A percentile compares a stretch with the other conserved stretches of the same genome.
Conservation (phyloP, 495 filamentous ascomycete species). For the Tricharina praecox region DNA sequence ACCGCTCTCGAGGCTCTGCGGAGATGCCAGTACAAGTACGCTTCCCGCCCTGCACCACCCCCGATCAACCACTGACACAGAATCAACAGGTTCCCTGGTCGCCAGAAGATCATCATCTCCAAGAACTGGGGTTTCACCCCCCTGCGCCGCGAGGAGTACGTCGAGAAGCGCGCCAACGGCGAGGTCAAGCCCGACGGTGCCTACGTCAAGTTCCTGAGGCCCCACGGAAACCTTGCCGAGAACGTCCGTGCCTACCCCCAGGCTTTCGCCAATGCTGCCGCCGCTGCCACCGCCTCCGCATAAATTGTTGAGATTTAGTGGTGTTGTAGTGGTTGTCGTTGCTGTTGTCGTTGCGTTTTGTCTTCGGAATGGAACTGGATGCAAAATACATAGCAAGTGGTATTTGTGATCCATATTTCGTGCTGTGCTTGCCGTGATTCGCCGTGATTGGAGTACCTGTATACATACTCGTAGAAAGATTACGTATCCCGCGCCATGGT, state of each 20-base stretch:
- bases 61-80: not conserved
- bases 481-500: too few species aligned
- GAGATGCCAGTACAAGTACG: slow-evolving; percentile 87
- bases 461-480: too few species aligned
- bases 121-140: slow-evolving; percentile 99
- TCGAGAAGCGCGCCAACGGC: slow-evolving; percentile 76
- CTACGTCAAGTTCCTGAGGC: slow-evolving; percentile 94
- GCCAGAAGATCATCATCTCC: slow-evolving; percentile 99
- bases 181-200: slow-evolving; percentile 88
- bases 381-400: too few species aligned
- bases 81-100: slow-evolving; percentile 60
- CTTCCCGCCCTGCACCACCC: not conserved
- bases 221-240: slow-evolving; percentile 64
- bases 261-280: too few species aligned
- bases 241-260: slow-evolving; percentile 90
- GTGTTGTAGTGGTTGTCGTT: too few species aligned
- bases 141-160: slow-evolving; percentile 90
- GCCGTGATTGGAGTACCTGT: too few species aligned
- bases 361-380: too few species aligned
- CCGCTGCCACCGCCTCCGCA: too few species aligned
- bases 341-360: too few species aligned
- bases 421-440: too few species aligned
- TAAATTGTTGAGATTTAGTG: too few species aligned
- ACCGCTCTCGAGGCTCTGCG: slow-evolving; percentile 95
- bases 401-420: too few species aligned